phyloP scores from a whole-genome alignment of 495 filamentous ascomycete species.

The Annulohypoxylon maeteangense region DNA sequence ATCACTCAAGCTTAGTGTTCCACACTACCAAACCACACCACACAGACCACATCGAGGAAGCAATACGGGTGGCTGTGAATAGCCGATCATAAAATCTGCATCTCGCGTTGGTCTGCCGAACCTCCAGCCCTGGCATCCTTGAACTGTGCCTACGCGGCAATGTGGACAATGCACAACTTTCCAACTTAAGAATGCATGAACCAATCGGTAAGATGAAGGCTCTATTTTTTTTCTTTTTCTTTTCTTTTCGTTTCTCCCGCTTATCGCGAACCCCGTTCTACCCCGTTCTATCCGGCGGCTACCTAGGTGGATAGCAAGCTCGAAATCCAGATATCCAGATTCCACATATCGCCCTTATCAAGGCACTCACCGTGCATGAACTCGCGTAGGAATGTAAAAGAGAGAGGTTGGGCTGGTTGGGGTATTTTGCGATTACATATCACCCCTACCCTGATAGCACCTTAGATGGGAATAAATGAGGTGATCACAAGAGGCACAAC shows the following conservation, averaged over 20 bases:
- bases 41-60: conserved; percentile 28
- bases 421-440: conserved; percentile 14
- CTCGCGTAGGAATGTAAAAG: conserved; percentile 16
- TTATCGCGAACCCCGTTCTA: conserved; percentile 18
- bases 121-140: not conserved
- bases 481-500: conserved; percentile 17
- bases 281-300: conserved; percentile 2
- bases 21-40: conserved; percentile 9
- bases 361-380: conserved; percentile 14
- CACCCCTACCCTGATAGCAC: conserved; percentile 18
- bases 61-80: conserved; percentile 43
- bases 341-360: conserved; percentile 11
- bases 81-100: conserved; percentile 39
- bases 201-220: conserved; percentile 19
- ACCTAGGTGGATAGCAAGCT: not conserved
- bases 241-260: conserved; percentile 2
- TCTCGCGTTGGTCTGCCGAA: conserved; percentile 39
- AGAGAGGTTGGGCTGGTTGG: conserved; percentile 36
- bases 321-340: not conserved
- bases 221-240: not conserved
- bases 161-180: not conserved
- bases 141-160: conserved; percentile 15
- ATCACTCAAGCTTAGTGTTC: conserved; percentile 41
- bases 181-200: conserved; percentile 4
- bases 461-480: conserved; percentile 23